phyloP scores from a whole-genome alignment of 2,329 filamentous ascomycete species.

The Endocalyx cinctus region DNA sequence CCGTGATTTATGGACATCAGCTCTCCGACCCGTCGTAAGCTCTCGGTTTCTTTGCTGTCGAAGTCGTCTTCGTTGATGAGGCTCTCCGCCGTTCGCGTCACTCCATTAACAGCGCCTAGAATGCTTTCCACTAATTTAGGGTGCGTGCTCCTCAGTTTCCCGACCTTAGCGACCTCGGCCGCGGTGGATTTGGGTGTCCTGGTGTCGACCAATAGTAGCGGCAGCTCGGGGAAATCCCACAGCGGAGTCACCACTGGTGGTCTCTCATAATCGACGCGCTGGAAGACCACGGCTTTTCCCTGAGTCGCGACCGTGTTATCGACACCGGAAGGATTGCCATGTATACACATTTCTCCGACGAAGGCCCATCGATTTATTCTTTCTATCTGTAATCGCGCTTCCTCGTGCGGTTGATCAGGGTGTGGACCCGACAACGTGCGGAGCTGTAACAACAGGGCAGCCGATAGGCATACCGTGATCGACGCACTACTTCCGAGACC shows the following conservation, averaged over 20 bases:
- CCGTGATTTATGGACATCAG: constrained; percentile 94
- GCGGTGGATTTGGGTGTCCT: constrained; percentile 81
- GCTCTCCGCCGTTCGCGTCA: constrained; percentile 52
- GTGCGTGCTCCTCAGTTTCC: constrained; percentile 63
- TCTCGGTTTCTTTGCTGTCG: constrained; percentile 57
- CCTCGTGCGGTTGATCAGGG: constrained; percentile 80
- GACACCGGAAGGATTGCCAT: constrained; percentile 92
- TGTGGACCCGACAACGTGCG: constrained; percentile 86
- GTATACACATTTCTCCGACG: constrained; percentile 94
- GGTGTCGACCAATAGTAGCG: constrained; percentile 85
- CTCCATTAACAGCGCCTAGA: constrained; percentile 77
- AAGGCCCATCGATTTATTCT: constrained; percentile 98
- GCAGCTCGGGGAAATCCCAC: constrained; percentile 86
- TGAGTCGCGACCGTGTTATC: constrained; percentile 95
- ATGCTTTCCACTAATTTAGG: constrained; percentile 76
- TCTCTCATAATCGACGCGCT: constrained; percentile 70
- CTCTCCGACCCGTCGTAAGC: constrained; percentile 73
- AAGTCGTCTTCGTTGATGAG: constrained; percentile 60
- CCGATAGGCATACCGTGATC: constrained; percentile 81
- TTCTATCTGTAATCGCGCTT: constrained; percentile 86
- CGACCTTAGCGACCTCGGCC: constrained; percentile 83
- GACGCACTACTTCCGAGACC: constrained; percentile 93
- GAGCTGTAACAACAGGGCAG: constrained; percentile 81
- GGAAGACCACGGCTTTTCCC: constrained; percentile 91
- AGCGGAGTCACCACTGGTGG: constrained; percentile 73